A percentile compares a stretch with the other conserved stretches of the same genome.
Conservation (phyloP, 2,329 filamentous ascomycete species). For the Ceratocystis alfenasii region DNA sequence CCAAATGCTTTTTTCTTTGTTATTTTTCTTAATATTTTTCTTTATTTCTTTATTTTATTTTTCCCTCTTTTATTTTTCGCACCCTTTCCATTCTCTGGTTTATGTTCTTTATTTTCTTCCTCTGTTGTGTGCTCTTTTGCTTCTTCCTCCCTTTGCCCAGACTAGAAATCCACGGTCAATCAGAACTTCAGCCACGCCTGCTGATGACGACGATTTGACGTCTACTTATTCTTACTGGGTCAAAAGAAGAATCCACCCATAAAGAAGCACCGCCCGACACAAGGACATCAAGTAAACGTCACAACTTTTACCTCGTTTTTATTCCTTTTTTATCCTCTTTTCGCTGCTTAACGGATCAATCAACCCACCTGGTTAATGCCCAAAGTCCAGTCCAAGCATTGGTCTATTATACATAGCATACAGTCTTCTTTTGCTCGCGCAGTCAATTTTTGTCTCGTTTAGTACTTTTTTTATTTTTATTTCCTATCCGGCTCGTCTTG, state of each 20-base stretch:
- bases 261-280: no score
- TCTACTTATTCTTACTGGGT: no score
- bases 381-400: not conserved
- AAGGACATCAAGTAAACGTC: no score
- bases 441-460: not conserved
- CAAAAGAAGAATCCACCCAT: no score
- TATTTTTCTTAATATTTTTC: not conserved
- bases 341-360: not conserved
- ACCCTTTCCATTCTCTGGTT: not conserved
- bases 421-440: not conserved
- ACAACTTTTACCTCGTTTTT: not conserved
- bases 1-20: not conserved
- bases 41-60: slow-evolving; percentile 5
- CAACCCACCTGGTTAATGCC: not conserved
- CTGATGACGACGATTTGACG: no score
- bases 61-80: not conserved
- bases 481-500: no score
- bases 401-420: not conserved
- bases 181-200: no score
- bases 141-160: no score
- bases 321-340: not conserved
- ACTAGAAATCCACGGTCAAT: no score
- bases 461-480: not conserved
- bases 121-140: no score
- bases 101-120: no score